Conservation (phyloP, 129 eudicot genomes). For the Lactuca saligna region DNA sequence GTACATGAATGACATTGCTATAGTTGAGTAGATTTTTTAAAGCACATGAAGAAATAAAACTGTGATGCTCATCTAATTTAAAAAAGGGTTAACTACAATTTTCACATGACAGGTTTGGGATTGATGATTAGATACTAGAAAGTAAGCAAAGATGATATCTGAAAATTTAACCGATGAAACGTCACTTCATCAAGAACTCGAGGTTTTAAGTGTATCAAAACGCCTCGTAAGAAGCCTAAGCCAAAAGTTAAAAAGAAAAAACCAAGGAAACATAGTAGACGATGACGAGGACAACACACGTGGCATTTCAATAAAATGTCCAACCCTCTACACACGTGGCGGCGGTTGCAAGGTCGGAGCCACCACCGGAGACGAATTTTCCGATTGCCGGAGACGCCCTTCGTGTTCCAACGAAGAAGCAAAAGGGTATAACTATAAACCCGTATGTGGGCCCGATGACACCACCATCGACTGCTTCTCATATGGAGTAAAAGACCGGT, state of each 20-base stretch:
- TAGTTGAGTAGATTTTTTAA: too few species aligned
- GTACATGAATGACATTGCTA: neutral
- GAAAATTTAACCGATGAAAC: constrained; percentile 49
- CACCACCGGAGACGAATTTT: constrained; percentile 61
- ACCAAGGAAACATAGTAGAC: constrained; percentile 35
- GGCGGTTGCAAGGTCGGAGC: constrained; percentile 98
- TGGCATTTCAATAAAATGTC: constrained; percentile 72
- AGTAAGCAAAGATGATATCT: constrained; percentile 38
- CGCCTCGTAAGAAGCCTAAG: constrained; percentile 74
- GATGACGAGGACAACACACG: constrained; percentile 51
- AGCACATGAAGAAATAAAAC: neutral
- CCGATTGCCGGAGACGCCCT: constrained; percentile 55
- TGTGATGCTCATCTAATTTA: neutral
- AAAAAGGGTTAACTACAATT: too few species aligned
- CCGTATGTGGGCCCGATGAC: constrained; percentile 65
- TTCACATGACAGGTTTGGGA: constrained; percentile 19
- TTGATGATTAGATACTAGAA: constrained; percentile 1
- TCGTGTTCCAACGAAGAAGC: constrained; percentile 72
- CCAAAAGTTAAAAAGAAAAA: constrained; percentile 73
- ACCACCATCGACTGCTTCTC: constrained; percentile 71
- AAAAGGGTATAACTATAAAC: constrained; percentile 41
- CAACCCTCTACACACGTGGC: constrained; percentile 62
- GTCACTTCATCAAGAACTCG: constrained; percentile 56
- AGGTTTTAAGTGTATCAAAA: constrained; percentile 66
- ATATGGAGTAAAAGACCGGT: constrained; percentile 62